phyloP scores from a whole-genome alignment of 805 yeast genomes.

The Hermanozyma aechmeae region DNA sequence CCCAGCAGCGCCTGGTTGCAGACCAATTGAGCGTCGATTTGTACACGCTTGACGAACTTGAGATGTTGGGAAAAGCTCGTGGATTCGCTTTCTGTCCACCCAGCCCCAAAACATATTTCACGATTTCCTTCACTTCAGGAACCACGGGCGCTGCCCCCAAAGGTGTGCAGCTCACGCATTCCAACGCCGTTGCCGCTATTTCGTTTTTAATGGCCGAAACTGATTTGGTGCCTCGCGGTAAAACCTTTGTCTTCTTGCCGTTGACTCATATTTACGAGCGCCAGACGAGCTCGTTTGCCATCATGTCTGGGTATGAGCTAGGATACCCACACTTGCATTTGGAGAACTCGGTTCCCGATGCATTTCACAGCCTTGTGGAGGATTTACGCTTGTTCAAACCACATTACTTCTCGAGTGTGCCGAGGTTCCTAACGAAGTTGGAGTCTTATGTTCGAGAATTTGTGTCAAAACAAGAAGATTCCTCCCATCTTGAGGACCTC shows the following conservation, averaged over 20 bases:
- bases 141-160: slow-evolving; percentile 54
- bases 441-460: slow-evolving; percentile 43
- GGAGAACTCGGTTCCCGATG: slow-evolving; percentile 7
- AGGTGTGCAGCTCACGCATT: slow-evolving; percentile 54
- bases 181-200: slow-evolving; percentile 39
- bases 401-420: slow-evolving; percentile 21
- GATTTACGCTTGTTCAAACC: slow-evolving; percentile 22
- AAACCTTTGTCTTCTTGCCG: slow-evolving; percentile 34
- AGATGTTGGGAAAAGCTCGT: slow-evolving; percentile 20
- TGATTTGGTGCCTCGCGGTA: slow-evolving; percentile 2
- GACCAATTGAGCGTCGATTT: slow-evolving; percentile 16
- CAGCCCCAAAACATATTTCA: slow-evolving; percentile 37
- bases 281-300: slow-evolving; percentile 31
- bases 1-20: not conserved
- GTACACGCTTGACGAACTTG: slow-evolving; percentile 23
- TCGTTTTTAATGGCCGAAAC: slow-evolving; percentile 24
- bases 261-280: slow-evolving; percentile 54
- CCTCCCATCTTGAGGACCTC: no score
- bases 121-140: slow-evolving; percentile 67
- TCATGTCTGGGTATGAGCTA: slow-evolving; percentile 39
- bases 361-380: slow-evolving; percentile 16
- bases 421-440: slow-evolving; percentile 28
- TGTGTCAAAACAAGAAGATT: no score
- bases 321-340: slow-evolving; percentile 36
- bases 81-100: slow-evolving; percentile 34